A percentile compares a stretch with the other conserved stretches of the same genome.
Evolutionary conservation across 768 basidiomycete genomes (phyloP).

Genomic region (Lentinula raphanica): DNA sequence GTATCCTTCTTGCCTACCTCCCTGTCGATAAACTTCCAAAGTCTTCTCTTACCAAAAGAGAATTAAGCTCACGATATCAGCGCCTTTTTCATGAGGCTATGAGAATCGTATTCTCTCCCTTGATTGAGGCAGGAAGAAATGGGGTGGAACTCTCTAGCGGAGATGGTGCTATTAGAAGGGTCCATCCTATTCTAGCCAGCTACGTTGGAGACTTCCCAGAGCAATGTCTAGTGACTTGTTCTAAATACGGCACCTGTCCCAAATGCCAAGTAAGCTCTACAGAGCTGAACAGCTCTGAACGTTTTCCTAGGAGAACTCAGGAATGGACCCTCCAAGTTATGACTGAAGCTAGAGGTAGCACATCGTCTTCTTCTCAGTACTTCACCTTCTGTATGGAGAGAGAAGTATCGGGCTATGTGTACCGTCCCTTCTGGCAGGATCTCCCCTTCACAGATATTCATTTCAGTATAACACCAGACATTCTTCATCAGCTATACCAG

Average conservation of each 20-base stretch:
- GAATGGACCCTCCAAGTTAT: not conserved
- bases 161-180: conserved; percentile 3
- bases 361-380: not conserved
- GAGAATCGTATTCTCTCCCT: not conserved
- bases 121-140: not conserved
- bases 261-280: not conserved
- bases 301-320: not conserved
- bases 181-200: too few relatives aligned
- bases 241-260: not conserved
- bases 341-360: not conserved
- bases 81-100: not conserved
- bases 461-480: conserved; percentile 35
- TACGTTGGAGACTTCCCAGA: not conserved
- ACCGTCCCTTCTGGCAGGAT: conserved; percentile 35
- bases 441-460: conserved; percentile 38
- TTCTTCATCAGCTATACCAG: conserved; percentile 46
- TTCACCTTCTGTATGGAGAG: too few relatives aligned
- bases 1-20: too few relatives aligned
- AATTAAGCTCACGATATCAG: not conserved
- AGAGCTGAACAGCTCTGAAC: not conserved
- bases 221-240: not conserved
- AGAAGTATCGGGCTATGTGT: not conserved
- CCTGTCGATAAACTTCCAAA: too few relatives aligned
- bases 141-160: conserved; percentile 8
- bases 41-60: too few relatives aligned